Percentiles rank a stretch among this genome's conserved stretches.
These are phyloP conservation scores for Moniliophthora roreri DNA, from an alignment of 1,284 basidiomycete species.

Conservation along the genomic window DNA sequence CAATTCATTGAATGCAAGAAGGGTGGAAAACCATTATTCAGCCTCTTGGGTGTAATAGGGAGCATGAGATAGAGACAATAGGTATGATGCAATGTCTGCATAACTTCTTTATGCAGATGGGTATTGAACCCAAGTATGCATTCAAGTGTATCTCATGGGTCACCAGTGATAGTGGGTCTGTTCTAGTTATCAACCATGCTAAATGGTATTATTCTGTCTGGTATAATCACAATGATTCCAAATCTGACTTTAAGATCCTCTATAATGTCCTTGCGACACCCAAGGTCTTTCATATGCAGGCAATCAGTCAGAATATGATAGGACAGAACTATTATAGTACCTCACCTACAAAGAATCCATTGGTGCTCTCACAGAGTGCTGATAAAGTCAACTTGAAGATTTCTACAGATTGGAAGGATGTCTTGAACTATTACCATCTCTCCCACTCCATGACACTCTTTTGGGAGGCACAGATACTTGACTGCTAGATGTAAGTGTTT, in stretches of 20 bases:
- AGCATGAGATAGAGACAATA: constrained; percentile 15
- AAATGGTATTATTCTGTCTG: constrained; percentile 10
- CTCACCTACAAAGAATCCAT: not conserved
- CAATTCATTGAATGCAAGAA: not conserved
- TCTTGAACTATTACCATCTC: not conserved
- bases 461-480: constrained; percentile 3
- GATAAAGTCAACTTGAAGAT: not conserved
- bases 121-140: constrained; percentile 3
- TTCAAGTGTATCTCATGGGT: not conserved
- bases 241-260: constrained; percentile 7
- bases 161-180: constrained; percentile 18
- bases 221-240: not conserved
- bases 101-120: constrained; percentile 17
- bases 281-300: constrained; percentile 21
- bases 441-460: not conserved
- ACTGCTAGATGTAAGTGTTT: not conserved
- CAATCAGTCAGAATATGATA: constrained; percentile 7
- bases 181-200: constrained; percentile 10
- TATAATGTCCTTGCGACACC: constrained; percentile 13
- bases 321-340: not conserved
- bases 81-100: constrained; percentile 15
- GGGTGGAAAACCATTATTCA: constrained; percentile 9
- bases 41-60: constrained; percentile 18
- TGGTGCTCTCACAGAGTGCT: not conserved
- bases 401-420: not conserved